Base-by-base conservation (phyloP, 2,329 filamentous ascomycete genomes). In the Paecilomyces dactylethromorphus region DNA sequence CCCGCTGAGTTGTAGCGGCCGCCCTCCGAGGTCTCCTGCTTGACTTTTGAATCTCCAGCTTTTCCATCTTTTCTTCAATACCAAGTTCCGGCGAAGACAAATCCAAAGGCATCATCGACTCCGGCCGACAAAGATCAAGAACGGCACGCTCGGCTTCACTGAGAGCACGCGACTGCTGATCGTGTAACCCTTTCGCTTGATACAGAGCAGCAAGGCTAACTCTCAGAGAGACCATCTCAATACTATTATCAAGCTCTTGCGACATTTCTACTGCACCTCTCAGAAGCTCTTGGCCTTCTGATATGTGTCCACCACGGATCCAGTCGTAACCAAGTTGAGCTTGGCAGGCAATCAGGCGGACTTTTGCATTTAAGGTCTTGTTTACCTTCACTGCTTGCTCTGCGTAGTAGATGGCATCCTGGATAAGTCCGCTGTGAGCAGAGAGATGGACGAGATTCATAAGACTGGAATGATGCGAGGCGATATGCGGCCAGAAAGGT, bases 391-490 rank as follows among this genome's bases (percentile, higher is more conserved):
- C 80, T 0, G 92, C 92, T 66, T 94, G 89, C 65, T 97, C 89
- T 1, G 89, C 87, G 65, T 96, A 95, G 70, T 92, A 94, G 0
- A 93, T 77, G 1, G 93, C 93, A 71, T 97, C 93, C 60, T 91
- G 87, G 63, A 92, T 91, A 75, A 96, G 84, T 29, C 94, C 94
- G 62, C 94, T 84, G 63, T 96, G 88, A 1, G 89, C 86, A 65
- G 92, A 96, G 1, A 96, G 79, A 3, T 83, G 82, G 0, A 91
- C 91, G 2, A 96, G 82, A 59, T 92, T 87, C 60, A 87, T 75
- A 13, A 96, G 78, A 58, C 87, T 85, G 31, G 84, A 82, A 65
- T 92, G 87, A 21, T 97, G 81, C 0, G 88, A 86, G 29, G 85
- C 84, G 7, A 94, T 86, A 21, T 96, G 79, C 5, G 83, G 81